Percentiles rank a stretch among this genome's conserved stretches.
Conservation (phyloP, 345 rosid genomes). For the Acer yangbiense region DNA sequence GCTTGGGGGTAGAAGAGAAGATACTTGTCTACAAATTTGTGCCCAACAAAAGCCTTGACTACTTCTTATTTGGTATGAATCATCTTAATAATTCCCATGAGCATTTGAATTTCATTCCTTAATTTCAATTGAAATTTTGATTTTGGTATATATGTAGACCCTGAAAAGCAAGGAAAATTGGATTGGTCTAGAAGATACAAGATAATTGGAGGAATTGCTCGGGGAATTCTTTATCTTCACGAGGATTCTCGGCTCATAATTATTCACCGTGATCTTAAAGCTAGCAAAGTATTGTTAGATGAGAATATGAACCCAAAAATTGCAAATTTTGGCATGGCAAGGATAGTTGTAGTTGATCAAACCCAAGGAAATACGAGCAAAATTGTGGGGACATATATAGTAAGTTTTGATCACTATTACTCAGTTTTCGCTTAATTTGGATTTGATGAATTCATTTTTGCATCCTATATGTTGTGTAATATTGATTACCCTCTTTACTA, state of each 20-base stretch:
- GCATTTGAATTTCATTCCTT: no score
- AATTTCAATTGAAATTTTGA: no score
- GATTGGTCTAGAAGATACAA: no score
- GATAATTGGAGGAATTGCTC: no score
- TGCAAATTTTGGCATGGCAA: conserved; percentile 51
- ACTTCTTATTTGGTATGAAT: conserved; percentile 19
- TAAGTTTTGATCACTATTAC: conserved; percentile 26
- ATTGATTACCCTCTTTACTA: no score
- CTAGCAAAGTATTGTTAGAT: conserved; percentile 43
- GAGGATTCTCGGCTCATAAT: conserved; percentile 54
- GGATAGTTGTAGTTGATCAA: conserved; percentile 40
- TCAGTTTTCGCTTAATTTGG: neutral
- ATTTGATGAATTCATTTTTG: no score
- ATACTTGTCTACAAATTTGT: conserved; percentile 35
- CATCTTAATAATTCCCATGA: no score
- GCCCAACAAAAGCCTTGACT: conserved; percentile 37
- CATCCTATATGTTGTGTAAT: no score
- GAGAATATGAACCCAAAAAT: conserved; percentile 41
- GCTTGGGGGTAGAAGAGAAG: conserved; percentile 38
- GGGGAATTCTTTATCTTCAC: neutral
- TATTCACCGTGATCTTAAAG: conserved; percentile 70
- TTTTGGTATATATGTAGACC: no score
- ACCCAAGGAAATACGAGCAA: conserved; percentile 34
- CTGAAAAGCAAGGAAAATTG: no score
- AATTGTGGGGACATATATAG: conserved; percentile 45